Conservation (phyloP, 495 filamentous ascomycete species). For the Daldinia bambusicola region DNA sequence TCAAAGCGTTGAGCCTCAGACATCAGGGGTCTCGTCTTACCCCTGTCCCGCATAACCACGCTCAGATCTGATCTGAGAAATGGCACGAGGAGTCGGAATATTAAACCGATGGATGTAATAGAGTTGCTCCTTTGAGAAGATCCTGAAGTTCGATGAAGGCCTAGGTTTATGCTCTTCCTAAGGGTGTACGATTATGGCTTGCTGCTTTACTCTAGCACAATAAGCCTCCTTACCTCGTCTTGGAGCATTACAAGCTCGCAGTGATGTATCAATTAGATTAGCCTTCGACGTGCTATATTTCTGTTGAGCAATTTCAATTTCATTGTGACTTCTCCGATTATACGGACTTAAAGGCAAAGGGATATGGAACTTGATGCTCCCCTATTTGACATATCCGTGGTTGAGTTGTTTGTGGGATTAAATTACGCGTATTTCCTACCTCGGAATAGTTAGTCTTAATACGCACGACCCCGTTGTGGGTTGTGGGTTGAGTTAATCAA, state of each 20-base stretch:
- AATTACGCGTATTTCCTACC: neutral
- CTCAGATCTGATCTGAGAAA: slow-evolving; percentile 47
- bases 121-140: slow-evolving; percentile 15
- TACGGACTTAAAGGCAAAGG: neutral
- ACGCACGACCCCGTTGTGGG: neutral
- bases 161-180: slow-evolving; percentile 6
- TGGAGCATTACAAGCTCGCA: neutral
- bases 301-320: no score
- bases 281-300: no score
- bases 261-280: no score
- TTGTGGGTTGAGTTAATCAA: neutral
- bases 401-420: neutral
- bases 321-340: neutral
- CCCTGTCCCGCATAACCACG: slow-evolving; percentile 37
- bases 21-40: slow-evolving; percentile 42
- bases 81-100: slow-evolving; percentile 44
- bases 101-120: slow-evolving; percentile 23
- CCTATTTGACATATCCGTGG: neutral
- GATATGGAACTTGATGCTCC: no score
- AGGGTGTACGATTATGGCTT: neutral
- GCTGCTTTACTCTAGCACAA: neutral
- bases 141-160: slow-evolving; percentile 23
- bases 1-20: slow-evolving; percentile 51
- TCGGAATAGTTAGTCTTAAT: neutral
- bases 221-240: neutral